These are phyloP conservation scores for Tieghemostelium lacteum DNA, from an alignment of 78 protist species.

Conservation along the genomic window DNA sequence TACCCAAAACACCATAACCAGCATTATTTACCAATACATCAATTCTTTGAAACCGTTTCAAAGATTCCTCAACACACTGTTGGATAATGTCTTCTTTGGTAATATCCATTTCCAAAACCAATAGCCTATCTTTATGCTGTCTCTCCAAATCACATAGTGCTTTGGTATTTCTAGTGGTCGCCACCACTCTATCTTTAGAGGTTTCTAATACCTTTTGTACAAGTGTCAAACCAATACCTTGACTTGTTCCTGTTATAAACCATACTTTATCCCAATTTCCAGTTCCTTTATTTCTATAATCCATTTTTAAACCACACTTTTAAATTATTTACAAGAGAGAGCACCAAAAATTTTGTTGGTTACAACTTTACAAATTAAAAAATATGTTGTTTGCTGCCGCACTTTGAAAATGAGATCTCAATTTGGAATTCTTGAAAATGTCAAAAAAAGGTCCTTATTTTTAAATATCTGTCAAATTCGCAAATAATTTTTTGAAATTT, in stretches of 20 bases:
- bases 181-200: conserved; percentile 3
- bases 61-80: not conserved
- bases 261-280: not conserved
- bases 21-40: conserved; percentile 19
- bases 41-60: not conserved
- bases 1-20: conserved; percentile 6
- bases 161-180: conserved; percentile 13
- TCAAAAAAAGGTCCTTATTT: no score
- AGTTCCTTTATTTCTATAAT: no score
- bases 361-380: no score
- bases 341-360: no score
- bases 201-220: not conserved
- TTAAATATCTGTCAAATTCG: no score
- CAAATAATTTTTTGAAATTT: no score
- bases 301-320: no score
- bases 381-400: no score
- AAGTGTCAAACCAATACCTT: not conserved
- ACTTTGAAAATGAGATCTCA: no score
- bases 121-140: not conserved
- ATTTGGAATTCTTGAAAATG: no score
- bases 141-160: not conserved
- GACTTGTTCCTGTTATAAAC: not conserved
- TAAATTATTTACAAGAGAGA: no score
- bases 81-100: not conserved
- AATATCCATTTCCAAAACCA: conserved; percentile 1